phyloP scores from a whole-genome alignment of 371 early-diverging fungal species.

The Mucor indicus region DNA sequence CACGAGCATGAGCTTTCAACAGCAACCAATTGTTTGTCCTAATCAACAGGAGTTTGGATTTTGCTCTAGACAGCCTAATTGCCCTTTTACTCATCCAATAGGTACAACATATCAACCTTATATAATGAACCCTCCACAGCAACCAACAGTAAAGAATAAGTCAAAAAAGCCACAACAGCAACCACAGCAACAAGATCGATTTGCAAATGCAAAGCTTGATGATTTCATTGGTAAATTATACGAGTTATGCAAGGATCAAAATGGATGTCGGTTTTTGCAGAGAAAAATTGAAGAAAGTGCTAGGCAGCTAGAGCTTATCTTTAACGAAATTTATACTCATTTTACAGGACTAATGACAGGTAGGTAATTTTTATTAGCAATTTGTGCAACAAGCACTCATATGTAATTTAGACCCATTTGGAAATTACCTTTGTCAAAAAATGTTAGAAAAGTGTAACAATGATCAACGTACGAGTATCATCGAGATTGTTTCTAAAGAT shows the following conservation, averaged over 20 bases:
- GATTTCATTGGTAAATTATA: constrained; percentile 72
- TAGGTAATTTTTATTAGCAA: constrained; percentile 8
- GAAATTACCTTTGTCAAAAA: constrained; percentile 91
- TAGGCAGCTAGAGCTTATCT: constrained; percentile 54
- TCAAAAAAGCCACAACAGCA: not conserved
- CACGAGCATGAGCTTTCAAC: not conserved
- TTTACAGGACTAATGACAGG: constrained; percentile 83
- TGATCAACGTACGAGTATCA: constrained; percentile 68
- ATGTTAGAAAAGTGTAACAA: constrained; percentile 78
- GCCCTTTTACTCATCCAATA: constrained; percentile 6
- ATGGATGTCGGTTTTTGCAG: constrained; percentile 88
- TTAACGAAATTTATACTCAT: constrained; percentile 69
- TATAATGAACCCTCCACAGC: not conserved
- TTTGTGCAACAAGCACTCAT: not conserved
- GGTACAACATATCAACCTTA: not conserved
- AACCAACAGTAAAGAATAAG: not conserved
- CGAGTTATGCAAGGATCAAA: constrained; percentile 84
- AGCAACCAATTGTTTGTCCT: constrained; percentile 1
- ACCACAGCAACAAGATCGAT: constrained; percentile 28
- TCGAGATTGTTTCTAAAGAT: constrained; percentile 69
- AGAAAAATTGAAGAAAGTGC: constrained; percentile 64
- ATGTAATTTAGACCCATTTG: constrained; percentile 73
- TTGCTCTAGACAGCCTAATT: constrained; percentile 2
- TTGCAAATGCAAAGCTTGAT: constrained; percentile 63
- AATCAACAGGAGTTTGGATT: constrained; percentile 11